Evolutionary conservation across 192 early-diverging fungal genomes (phyloP).

Genomic region (Radiomyces spectabilis): DNA sequence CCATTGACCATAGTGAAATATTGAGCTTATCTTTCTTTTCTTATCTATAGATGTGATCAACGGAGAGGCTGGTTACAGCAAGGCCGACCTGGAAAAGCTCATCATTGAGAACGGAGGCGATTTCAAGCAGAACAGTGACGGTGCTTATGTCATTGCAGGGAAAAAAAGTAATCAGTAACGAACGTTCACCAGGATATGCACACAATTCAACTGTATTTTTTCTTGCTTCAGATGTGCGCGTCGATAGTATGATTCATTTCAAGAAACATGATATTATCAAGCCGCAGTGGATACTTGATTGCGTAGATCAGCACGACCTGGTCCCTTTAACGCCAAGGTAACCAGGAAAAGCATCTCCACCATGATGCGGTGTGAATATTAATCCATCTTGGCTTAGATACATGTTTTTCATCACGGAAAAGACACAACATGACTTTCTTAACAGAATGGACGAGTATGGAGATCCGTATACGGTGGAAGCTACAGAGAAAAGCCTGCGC

Average conservation of each 20-base stretch:
- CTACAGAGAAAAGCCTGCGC: slow-evolving; percentile 38
- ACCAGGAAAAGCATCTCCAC: too few relatives aligned
- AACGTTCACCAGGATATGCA: background rate
- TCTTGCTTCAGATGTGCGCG: slow-evolving; percentile 35
- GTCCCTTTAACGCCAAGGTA: slow-evolving; percentile 58
- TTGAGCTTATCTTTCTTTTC: background rate
- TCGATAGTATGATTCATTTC: slow-evolving; percentile 45
- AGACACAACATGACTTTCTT: slow-evolving; percentile 42
- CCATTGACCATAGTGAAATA: background rate
- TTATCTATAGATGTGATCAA: slow-evolving; percentile 24
- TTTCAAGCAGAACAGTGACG: slow-evolving; percentile 49
- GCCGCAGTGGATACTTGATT: slow-evolving; percentile 58
- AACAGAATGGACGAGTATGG: slow-evolving; percentile 58
- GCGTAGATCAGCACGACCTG: slow-evolving; percentile 36
- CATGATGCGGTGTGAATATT: too few relatives aligned
- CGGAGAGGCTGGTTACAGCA: slow-evolving; percentile 33
- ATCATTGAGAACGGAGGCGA: slow-evolving; percentile 58
- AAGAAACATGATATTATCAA: slow-evolving; percentile 52
- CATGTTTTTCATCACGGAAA: slow-evolving; percentile 47
- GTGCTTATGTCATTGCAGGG: slow-evolving; percentile 40
- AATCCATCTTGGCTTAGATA: slow-evolving; percentile 38
- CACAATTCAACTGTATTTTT: slow-evolving; percentile 8
- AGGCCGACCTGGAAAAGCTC: slow-evolving; percentile 48
- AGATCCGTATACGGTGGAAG: slow-evolving; percentile 58
- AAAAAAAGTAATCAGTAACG: slow-evolving; percentile 25